A percentile compares a stretch with the other conserved stretches of the same genome.
Conservation (phyloP, 257 asterid genomes). For the Solanum phureja region DNA sequence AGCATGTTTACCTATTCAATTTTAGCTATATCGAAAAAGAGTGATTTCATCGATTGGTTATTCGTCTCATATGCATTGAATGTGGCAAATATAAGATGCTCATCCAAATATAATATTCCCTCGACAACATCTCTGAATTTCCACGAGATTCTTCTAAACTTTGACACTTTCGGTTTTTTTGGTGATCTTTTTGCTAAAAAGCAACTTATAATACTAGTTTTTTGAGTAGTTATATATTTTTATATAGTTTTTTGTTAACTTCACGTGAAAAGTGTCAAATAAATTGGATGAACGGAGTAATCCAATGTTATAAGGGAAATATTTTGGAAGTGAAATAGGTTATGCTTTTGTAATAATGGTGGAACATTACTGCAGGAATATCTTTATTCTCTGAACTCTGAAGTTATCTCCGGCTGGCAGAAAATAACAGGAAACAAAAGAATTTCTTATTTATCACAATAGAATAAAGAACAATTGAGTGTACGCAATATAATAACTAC, state of each 20-base stretch:
- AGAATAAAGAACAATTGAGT: neutral
- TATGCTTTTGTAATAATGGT: neutral
- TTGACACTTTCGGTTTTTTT: neutral
- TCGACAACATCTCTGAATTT: neutral
- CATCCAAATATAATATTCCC: neutral
- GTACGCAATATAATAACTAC: neutral
- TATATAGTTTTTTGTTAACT: neutral
- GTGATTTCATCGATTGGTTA: neutral
- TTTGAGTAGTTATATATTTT: neutral
- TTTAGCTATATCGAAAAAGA: neutral
- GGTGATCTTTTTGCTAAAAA: neutral
- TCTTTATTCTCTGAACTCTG: neutral
- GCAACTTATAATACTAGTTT: neutral
- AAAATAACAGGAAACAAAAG: neutral
- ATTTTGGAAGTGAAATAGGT: neutral
- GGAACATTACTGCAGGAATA: neutral
- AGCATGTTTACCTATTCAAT: neutral
- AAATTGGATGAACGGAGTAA: neutral
- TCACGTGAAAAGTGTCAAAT: neutral
- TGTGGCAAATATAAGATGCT: neutral
- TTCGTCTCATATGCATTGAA: neutral
- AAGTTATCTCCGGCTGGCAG: neutral
- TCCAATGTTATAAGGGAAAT: neutral
- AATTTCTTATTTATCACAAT: neutral
- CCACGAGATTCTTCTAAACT: neutral